phyloP scores from a whole-genome alignment of 2,329 filamentous ascomycete species.

The Periconia macrospinosa region DNA sequence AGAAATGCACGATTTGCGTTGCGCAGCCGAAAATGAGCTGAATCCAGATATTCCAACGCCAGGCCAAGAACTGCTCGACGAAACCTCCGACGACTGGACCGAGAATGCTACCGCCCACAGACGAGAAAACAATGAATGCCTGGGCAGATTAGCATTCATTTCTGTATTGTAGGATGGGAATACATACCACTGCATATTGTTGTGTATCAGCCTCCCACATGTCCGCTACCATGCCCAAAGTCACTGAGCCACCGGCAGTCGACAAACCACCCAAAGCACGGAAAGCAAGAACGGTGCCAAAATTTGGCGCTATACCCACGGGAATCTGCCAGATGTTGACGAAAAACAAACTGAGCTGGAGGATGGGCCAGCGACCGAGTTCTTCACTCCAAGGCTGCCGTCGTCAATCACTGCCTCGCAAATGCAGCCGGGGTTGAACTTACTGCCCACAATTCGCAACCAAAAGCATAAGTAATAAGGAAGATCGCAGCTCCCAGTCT shows the following conservation, averaged over 20 bases:
- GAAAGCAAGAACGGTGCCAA: slow-evolving; percentile 69
- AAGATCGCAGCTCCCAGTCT: slow-evolving; percentile 78
- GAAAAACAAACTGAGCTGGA: slow-evolving; percentile 62
- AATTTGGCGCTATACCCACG: slow-evolving; percentile 73
- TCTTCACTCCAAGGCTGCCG: slow-evolving; percentile 75
- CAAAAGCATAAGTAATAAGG: slow-evolving; percentile 78
- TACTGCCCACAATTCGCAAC: slow-evolving; percentile 79
- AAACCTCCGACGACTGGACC: slow-evolving; percentile 81
- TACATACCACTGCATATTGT: slow-evolving; percentile 66
- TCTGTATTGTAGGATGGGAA: slow-evolving; percentile 25
- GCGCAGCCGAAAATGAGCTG: slow-evolving; percentile 77
- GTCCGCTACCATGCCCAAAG: slow-evolving; percentile 66
- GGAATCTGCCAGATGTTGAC: slow-evolving; percentile 67
- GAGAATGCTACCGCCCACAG: slow-evolving; percentile 74
- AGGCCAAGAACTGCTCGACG: slow-evolving; percentile 67
- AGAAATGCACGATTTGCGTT: slow-evolving; percentile 68
- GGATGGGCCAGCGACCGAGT: slow-evolving; percentile 60
- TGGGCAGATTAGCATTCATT: slow-evolving; percentile 9
- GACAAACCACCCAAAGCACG: slow-evolving; percentile 45
- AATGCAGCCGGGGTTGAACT: neutral
- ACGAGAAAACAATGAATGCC: slow-evolving; percentile 69
- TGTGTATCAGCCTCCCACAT: slow-evolving; percentile 62
- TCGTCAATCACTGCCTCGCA: neutral
- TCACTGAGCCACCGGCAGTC: slow-evolving; percentile 66
- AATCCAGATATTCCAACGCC: slow-evolving; percentile 84